Conservation (phyloP, 2,329 filamentous ascomycete species). For the Penicillium sp. region DNA sequence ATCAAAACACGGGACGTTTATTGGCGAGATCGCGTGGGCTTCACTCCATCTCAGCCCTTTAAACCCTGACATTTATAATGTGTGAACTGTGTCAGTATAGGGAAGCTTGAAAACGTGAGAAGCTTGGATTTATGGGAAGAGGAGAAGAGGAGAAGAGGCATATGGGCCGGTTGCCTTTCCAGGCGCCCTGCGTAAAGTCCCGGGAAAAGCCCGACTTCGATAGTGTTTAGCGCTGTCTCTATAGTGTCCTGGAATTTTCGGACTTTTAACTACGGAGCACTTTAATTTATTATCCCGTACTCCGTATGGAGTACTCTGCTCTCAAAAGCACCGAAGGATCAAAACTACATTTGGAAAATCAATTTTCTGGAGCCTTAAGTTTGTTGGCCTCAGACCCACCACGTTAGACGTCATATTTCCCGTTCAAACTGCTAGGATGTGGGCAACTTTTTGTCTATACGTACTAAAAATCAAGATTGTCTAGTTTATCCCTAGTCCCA, state of each 20-base stretch:
- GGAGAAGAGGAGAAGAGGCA: not conserved
- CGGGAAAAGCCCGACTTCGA: not conserved
- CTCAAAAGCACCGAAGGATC: not conserved
- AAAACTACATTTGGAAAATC: not conserved
- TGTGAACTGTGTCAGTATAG: not conserved
- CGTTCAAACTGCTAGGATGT: not conserved
- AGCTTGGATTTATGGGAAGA: not conserved
- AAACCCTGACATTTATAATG: not conserved
- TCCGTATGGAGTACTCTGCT: not conserved
- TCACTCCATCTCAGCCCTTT: not conserved
- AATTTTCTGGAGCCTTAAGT: conserved; percentile 8
- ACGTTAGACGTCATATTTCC: conserved; percentile 2
- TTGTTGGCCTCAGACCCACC: conserved; percentile 3
- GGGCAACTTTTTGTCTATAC: no score
- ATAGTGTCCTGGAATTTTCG: not conserved
- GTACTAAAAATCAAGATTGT: not conserved
- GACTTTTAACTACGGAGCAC: not conserved
- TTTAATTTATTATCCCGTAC: no score
- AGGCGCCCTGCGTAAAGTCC: conserved; percentile 20
- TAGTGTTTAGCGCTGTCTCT: not conserved
- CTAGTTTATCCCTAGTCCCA: not conserved
- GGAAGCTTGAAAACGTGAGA: conserved; percentile 3
- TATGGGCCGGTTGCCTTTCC: conserved; percentile 22
- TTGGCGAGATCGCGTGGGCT: conserved; percentile 21
- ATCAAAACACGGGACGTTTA: conserved; percentile 23